Conservation (phyloP, 305 asterid genomes). For the Solanum hybrid region DNA sequence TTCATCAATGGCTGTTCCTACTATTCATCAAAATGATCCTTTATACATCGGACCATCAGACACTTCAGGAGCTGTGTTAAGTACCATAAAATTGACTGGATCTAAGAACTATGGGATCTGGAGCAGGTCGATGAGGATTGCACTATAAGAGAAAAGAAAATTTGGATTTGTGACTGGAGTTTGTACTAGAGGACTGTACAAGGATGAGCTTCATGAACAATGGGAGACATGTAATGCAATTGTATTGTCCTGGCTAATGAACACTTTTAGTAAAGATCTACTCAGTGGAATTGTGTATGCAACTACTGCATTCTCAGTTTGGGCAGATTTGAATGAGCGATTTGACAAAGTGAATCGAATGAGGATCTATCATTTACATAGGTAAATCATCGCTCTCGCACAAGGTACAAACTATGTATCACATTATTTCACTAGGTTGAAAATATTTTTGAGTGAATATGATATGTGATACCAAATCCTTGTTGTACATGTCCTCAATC, state of each 20-base stretch:
- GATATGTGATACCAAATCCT: not conserved
- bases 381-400: not conserved
- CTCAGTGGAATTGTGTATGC: not conserved
- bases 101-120: no score
- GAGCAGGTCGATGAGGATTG: no score
- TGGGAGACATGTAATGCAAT: not conserved
- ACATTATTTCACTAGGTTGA: not conserved
- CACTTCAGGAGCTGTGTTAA: not conserved
- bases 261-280: not conserved
- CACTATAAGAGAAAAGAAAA: no score
- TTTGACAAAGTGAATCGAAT: not conserved
- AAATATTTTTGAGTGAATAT: not conserved
- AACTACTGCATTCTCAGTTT: not conserved
- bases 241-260: not conserved
- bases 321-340: not conserved
- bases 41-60: not conserved
- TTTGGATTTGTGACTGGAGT: not conserved
- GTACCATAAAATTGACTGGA: not conserved
- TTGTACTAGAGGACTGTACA: not conserved
- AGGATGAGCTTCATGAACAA: not conserved
- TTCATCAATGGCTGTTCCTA: not conserved
- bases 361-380: not conserved
- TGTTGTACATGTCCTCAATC: not conserved
- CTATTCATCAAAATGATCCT: not conserved
- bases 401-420: not conserved